Conservation (phyloP, 441 rosid species). For the Adansonia madagascariensis region DNA sequence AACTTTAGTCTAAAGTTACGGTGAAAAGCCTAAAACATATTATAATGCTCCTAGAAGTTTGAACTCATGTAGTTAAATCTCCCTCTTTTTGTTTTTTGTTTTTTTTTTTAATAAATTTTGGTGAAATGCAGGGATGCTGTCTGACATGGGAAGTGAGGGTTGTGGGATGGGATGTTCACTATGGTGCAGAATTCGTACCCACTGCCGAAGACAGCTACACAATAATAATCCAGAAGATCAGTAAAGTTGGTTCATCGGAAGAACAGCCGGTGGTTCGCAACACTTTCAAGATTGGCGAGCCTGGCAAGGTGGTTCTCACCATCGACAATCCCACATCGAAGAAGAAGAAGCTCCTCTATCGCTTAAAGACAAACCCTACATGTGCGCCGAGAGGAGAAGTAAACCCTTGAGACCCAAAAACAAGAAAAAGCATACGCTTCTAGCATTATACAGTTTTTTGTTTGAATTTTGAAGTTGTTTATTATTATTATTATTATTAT, state of each 20-base stretch:
- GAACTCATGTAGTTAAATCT: too few relatives aligned
- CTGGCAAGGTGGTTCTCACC: constrained; percentile 59
- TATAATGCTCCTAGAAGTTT: too few relatives aligned
- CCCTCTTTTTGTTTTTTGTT: too few relatives aligned
- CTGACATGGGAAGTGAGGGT: constrained; percentile 62
- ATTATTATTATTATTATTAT: neutral
- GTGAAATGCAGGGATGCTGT: constrained; percentile 39
- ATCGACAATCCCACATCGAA: constrained; percentile 49
- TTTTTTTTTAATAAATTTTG: neutral
- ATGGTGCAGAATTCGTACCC: constrained; percentile 66
- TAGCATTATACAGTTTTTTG: too few relatives aligned
- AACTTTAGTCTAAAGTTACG: neutral
- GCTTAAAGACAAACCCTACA: constrained; percentile 42
- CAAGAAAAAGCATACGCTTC: neutral
- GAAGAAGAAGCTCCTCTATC: constrained; percentile 65
- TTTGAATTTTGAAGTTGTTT: neutral
- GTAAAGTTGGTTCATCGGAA: constrained; percentile 38
- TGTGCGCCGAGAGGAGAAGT: neutral
- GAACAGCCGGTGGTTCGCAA: constrained; percentile 41
- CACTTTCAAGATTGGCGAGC: constrained; percentile 54
- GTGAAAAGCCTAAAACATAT: too few relatives aligned
- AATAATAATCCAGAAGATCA: constrained; percentile 58
- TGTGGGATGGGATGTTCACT: constrained; percentile 59
- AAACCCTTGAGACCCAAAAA: too few relatives aligned
- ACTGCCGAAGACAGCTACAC: constrained; percentile 55